Evolutionary conservation across 2,329 filamentous ascomycete species (phyloP), one percentile per base, ranked within the genome.

Genomic region (Paecilomyces niveus): DNA sequence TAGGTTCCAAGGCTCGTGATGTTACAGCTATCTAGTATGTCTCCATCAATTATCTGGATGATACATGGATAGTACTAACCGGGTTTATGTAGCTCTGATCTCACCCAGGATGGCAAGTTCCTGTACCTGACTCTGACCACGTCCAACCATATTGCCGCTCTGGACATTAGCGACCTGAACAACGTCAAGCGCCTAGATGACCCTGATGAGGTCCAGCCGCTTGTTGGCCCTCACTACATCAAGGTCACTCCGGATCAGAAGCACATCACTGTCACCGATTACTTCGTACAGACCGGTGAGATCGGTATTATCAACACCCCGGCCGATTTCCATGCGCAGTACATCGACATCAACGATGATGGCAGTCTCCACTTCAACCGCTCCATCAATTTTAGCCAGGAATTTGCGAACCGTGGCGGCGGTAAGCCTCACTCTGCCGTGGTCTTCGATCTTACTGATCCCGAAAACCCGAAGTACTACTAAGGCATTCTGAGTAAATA

Each of bases 231-330:
- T 0, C 84, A 87, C 74, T 87, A 86, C 64, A 74, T 87, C 73
- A 87, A 86, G 75, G 76, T 87, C 59, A 81, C 82, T 3, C 84
- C 84, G 0, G 84, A 86, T 62, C 83, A 86, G 76, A 85, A 85
- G 76, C 82, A 86, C 67, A 70, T 87, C 15, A 76, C 86, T 1
- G 83, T 86, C 13, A 85, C 82, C n/a, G 85, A 85, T 56, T 87
- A 87, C 74, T 87, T 87, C 65, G 82, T 87, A 2, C 83, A 87
- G 72, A 82, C 79, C 9, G 83, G 84, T 26, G 80, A 83, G 58
- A 85, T 86, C 58, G 81, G 81, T 6, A 73, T 86, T 2, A 77
- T 86, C 65, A 85, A 86, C 66, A 85, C 83, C 0, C 82, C 83
- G 0, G 82, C 77, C 21, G 84, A 86, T 67, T 86, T 80, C 78